Percentiles rank a stretch among this genome's conserved stretches.
Conservation (phyloP, 1,139 yeast genomes). For the Saccharomyces hybrid region DNA sequence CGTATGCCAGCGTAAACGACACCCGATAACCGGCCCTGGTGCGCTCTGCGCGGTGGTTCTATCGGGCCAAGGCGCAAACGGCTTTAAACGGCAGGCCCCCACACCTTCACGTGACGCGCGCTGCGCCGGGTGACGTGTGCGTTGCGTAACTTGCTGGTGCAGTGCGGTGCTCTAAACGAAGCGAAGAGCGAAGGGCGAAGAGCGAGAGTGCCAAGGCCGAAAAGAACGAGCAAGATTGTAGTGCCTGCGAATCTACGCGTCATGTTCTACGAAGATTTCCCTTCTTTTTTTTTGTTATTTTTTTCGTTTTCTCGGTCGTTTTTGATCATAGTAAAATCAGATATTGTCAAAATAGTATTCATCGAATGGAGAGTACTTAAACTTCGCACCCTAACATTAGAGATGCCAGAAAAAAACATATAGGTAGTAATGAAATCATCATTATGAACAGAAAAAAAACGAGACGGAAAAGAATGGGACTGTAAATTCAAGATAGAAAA, state of each 20-base stretch:
- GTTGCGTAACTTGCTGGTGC: neutral
- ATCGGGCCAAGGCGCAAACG: neutral
- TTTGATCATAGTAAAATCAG: neutral
- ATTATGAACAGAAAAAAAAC: conserved; percentile 7
- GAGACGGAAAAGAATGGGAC: neutral
- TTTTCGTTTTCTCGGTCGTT: neutral
- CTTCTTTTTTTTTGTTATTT: neutral
- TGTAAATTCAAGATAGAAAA: neutral
- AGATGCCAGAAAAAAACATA: conserved; percentile 32
- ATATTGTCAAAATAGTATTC: conserved; percentile 24
- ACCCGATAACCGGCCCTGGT: neutral
- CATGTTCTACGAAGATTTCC: neutral
- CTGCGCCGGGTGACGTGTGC: neutral
- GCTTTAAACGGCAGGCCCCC: neutral
- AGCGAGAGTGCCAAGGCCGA: neutral
- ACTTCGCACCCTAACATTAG: conserved; percentile 31
- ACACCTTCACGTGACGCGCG: neutral
- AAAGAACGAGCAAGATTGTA: neutral
- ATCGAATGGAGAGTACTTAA: conserved; percentile 32
- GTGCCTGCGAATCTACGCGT: neutral
- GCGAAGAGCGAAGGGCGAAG: neutral
- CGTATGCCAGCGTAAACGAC: neutral
- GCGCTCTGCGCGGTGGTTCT: neutral
- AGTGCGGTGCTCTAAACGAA: neutral
- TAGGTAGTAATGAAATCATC: conserved; percentile 22